phyloP scores from a whole-genome alignment of 148 eudicot species.

The Arbutus unedo region DNA sequence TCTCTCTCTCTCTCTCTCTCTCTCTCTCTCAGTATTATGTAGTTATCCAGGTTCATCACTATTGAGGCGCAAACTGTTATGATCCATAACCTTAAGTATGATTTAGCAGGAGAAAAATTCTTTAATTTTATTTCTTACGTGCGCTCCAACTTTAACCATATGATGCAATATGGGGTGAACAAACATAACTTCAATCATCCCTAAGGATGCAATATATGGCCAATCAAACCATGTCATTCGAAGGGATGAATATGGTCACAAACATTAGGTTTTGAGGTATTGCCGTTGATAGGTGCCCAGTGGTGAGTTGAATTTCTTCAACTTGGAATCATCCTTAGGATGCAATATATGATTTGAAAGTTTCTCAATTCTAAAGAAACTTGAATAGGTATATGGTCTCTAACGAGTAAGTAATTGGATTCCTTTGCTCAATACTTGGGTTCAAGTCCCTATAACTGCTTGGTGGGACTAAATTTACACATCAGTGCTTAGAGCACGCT shows the following conservation, averaged over 20 bases:
- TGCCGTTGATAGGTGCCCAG: not conserved
- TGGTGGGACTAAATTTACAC: too few species aligned
- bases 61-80: not conserved
- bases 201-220: not conserved
- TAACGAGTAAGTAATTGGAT: not conserved
- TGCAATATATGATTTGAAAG: not conserved
- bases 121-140: not conserved
- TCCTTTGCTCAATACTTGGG: too few species aligned
- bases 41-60: not conserved
- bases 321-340: too few species aligned
- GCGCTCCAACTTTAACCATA: not conserved
- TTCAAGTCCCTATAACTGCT: too few species aligned
- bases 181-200: not conserved
- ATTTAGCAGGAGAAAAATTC: not conserved
- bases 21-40: not conserved
- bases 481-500: too few species aligned
- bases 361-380: not conserved
- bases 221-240: not conserved
- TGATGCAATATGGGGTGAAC: not conserved
- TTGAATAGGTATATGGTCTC: not conserved
- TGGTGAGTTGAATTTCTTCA: too few species aligned
- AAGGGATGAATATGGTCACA: not conserved
- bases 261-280: not conserved
- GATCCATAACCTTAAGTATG: not conserved
- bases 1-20: not conserved